These are phyloP conservation scores for Lavandula angustifolia DNA, from an alignment of 257 asterid species.

Conservation along the genomic window DNA sequence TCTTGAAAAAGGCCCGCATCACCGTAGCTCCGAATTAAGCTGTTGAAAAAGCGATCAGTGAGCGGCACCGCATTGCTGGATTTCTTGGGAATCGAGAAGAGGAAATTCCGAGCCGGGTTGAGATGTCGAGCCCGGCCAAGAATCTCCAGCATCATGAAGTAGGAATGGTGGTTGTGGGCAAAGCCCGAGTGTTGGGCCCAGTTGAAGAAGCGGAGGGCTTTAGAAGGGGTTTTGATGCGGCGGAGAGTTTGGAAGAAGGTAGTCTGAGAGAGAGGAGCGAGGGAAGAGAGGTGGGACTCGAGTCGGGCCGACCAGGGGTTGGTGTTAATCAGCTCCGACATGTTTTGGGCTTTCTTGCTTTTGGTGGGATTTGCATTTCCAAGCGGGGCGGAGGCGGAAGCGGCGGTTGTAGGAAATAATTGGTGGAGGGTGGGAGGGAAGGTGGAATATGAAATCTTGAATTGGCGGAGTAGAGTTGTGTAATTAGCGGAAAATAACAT, in stretches of 20 bases:
- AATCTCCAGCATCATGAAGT: constrained; percentile 64
- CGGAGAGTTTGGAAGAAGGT: constrained; percentile 70
- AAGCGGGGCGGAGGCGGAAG: constrained; percentile 19
- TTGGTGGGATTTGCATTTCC: constrained; percentile 37
- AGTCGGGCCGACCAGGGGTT: constrained; percentile 63
- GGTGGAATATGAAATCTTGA: constrained; percentile 34
- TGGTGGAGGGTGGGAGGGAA: constrained; percentile 43
- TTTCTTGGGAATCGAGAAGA: constrained; percentile 60
- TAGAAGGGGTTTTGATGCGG: constrained; percentile 54
- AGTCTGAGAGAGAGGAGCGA: constrained; percentile 65
- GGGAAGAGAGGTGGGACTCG: constrained; percentile 52
- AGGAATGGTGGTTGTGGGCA: constrained; percentile 57
- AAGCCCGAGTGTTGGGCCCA: constrained; percentile 63
- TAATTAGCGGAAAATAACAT: too few species aligned
- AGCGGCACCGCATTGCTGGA: constrained; percentile 52
- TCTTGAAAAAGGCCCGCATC: constrained; percentile 77
- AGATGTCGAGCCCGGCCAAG: constrained; percentile 64
- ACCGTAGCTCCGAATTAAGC: constrained; percentile 70
- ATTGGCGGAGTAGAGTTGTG: constrained; percentile 21
- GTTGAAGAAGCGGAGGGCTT: constrained; percentile 67
- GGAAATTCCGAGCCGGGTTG: constrained; percentile 74
- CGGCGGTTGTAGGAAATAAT: constrained; percentile 32
- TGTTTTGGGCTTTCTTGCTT: constrained; percentile 51
- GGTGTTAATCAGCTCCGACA: constrained; percentile 60
- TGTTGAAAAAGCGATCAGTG: constrained; percentile 62